phyloP scores from a whole-genome alignment of 257 asterid species.

The Rauvolfia tetraphylla region DNA sequence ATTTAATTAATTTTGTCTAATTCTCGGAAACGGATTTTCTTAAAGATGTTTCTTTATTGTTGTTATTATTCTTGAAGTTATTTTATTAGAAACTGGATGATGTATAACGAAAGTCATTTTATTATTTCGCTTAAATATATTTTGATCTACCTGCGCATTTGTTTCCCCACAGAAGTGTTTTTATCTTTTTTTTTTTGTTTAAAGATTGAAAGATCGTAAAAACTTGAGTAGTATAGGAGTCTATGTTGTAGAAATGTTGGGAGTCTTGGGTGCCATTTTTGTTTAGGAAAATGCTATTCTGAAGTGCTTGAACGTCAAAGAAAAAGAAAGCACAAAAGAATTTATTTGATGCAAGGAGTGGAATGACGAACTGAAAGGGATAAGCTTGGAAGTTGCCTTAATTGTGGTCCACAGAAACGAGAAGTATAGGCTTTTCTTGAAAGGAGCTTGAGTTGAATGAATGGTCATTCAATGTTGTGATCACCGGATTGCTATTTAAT shows the following conservation, averaged over 20 bases:
- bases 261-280: background rate
- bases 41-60: background rate
- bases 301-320: background rate
- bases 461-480: background rate
- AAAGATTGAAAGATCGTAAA: background rate
- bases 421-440: background rate
- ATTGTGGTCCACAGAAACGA: background rate
- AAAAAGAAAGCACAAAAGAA: background rate
- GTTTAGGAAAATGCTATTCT: background rate
- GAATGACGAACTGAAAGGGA: background rate
- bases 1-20: background rate
- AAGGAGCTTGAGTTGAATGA: background rate
- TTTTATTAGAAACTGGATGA: background rate
- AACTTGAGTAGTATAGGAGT: background rate
- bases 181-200: background rate
- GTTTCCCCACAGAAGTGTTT: background rate
- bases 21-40: background rate
- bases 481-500: background rate
- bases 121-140: background rate
- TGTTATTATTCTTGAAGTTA: background rate
- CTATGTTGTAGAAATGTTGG: background rate
- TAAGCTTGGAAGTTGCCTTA: background rate
- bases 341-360: too few relatives aligned
- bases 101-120: background rate
- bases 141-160: slow-evolving; percentile 7